Evolutionary conservation across 768 basidiomycete genomes (phyloP).

Genomic region (Dioszegia hungarica): DNA sequence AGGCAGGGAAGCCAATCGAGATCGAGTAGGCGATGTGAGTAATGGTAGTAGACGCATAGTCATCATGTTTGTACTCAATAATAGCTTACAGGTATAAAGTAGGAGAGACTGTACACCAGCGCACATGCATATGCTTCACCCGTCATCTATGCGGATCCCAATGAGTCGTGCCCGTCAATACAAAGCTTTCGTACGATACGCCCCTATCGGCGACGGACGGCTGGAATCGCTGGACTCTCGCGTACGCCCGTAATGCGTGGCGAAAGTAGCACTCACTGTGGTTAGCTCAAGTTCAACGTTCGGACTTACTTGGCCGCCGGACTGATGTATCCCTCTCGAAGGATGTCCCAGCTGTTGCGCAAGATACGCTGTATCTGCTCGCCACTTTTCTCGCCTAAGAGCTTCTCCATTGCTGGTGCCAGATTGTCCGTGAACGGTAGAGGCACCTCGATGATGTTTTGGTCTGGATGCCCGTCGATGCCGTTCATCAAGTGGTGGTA

Average conservation of each 20-base stretch:
- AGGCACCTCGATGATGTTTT: constrained; percentile 32
- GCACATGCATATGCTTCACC: neutral
- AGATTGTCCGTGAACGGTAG: constrained; percentile 25
- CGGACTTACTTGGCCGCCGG: constrained; percentile 31
- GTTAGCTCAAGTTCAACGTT: neutral
- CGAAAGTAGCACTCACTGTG: constrained; percentile 35
- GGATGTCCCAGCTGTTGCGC: constrained; percentile 23
- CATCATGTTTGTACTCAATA: neutral
- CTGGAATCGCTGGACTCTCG: constrained; percentile 21
- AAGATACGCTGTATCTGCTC: constrained; percentile 22
- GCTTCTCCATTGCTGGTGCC: constrained; percentile 19
- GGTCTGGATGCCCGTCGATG: constrained; percentile 13
- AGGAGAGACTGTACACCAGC: too few relatives aligned
- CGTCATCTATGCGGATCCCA: constrained; percentile 29
- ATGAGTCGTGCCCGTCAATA: constrained; percentile 26
- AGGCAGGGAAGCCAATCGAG: constrained; percentile 33
- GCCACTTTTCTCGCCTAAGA: constrained; percentile 11
- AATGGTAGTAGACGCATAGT: too few relatives aligned
- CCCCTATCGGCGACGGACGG: constrained; percentile 15
- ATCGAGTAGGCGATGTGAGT: constrained; percentile 28
- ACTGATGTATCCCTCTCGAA: constrained; percentile 28
- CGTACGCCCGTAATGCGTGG: constrained; percentile 29
- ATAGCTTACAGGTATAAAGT: too few relatives aligned
- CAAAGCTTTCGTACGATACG: constrained; percentile 28
- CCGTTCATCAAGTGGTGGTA: constrained; percentile 33